phyloP scores from a whole-genome alignment of 805 yeast species.

The Wickerhamomyces ciferrii region DNA sequence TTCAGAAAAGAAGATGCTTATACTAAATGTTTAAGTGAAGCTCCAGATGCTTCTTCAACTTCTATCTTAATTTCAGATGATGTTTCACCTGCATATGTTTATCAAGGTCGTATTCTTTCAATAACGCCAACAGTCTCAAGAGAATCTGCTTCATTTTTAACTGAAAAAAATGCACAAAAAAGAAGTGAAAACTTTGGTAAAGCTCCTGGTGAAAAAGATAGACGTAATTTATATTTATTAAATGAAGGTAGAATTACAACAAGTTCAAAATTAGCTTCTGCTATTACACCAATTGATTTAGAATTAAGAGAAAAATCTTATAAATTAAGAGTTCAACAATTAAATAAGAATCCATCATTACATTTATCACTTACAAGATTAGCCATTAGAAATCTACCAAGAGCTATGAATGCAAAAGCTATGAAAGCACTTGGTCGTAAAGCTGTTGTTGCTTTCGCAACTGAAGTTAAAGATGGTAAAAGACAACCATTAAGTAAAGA shows the following conservation, averaged over 20 bases:
- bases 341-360: constrained; percentile 83
- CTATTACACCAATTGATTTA: constrained; percentile 66
- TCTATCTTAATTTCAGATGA: constrained; percentile 87
- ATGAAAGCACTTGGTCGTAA: constrained; percentile 90
- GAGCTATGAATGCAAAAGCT: constrained; percentile 85
- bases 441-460: constrained; percentile 92
- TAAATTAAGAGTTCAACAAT: constrained; percentile 80
- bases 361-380: constrained; percentile 93
- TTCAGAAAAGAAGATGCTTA: constrained; percentile 60
- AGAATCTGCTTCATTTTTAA: constrained; percentile 68
- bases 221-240: constrained; percentile 75
- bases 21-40: constrained; percentile 63
- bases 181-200: constrained; percentile 78
- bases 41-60: constrained; percentile 64
- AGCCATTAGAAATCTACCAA: constrained; percentile 90
- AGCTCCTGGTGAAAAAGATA: constrained; percentile 74
- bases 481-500: constrained; percentile 89
- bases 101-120: constrained; percentile 86
- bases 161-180: constrained; percentile 66
- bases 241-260: constrained; percentile 92
- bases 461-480: constrained; percentile 65
- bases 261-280: constrained; percentile 71
- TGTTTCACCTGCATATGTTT: constrained; percentile 82
- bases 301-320: constrained; percentile 86
- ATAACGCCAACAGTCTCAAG: constrained; percentile 83